Evolutionary conservation across 495 filamentous ascomycete species (phyloP).

Genomic region (Oidiodendron maius): DNA sequence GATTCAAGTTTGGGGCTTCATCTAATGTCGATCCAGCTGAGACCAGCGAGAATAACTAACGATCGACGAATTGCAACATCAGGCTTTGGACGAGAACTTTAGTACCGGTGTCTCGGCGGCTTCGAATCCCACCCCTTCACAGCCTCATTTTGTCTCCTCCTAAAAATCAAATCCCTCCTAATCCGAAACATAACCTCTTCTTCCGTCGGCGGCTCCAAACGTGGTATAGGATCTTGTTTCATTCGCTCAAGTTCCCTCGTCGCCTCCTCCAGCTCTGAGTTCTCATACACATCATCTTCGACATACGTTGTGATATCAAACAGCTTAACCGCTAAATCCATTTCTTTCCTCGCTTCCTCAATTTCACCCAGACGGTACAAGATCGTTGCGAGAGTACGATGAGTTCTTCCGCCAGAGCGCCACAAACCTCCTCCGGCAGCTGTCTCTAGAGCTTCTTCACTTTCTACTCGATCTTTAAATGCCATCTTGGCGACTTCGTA

Average conservation of each 20-base stretch:
- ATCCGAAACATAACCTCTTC: slow-evolving; percentile 1
- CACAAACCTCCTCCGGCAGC: neutral
- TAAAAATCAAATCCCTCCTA: too few species aligned
- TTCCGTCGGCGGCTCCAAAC: neutral
- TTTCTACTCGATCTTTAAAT: too few species aligned
- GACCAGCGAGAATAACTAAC: too few species aligned
- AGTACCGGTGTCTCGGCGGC: too few species aligned
- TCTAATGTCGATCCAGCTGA: too few species aligned
- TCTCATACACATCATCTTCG: slow-evolving; percentile 4
- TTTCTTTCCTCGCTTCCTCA: slow-evolving; percentile 2
- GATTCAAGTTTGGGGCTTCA: too few species aligned
- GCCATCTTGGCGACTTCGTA: too few species aligned
- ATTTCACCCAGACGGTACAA: slow-evolving; percentile 2
- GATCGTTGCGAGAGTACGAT: slow-evolving; percentile 2
- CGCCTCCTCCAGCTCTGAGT: slow-evolving; percentile 1
- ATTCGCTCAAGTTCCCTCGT: slow-evolving; percentile 1
- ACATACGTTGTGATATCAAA: slow-evolving; percentile 3
- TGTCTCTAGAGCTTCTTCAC: too few species aligned
- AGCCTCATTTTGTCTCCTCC: too few species aligned
- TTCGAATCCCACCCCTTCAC: too few species aligned
- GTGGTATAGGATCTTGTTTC: slow-evolving; percentile 1
- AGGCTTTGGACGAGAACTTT: too few species aligned
- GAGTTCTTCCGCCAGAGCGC: slow-evolving; percentile 1
- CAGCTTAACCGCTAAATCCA: neutral
- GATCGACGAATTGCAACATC: too few species aligned